Base-by-base conservation (phyloP, 2,329 filamentous ascomycete genomes). In the Lachnellula occidentalis region DNA sequence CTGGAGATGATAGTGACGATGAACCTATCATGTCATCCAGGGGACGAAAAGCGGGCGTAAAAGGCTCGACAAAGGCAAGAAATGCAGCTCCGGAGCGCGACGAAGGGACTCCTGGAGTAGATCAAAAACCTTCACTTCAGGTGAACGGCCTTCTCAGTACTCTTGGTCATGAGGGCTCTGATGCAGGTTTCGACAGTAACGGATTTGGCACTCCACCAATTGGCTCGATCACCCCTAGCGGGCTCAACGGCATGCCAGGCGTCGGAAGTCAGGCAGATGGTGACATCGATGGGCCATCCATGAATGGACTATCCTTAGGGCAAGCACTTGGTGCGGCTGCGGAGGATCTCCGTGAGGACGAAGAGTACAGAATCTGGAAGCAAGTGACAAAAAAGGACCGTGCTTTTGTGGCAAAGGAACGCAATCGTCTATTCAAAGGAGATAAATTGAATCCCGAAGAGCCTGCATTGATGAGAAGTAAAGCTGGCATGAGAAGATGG, bases 321-420 rank as follows among this genome's bases (percentile, higher is more conserved):
- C 82, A 86, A 50, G 80, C 83, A 1, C 78, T 88, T 53, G 82
- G 81, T 15, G 79, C 87, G 55, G 81, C 81, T 31, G 79, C 77
- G 14, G 88, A 95, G 63, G 89, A 95, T 62, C 80, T 82, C 12
- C 90, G 90, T 62, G 84, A 95, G 63, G 92, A 97, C 64, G 92
- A 97, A 55, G 92, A 96, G 68, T 96, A 94, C 74, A 95, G 95
- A 70, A 88, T 94, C 36, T 99, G 95, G 94, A 99, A 97, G 74
- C 92, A 97, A 71, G 90, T 96, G 41, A 99, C 94, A 2, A 97
- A 97, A 73, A 96, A 94, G 69, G 92, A 96, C 66, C 86, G 94
- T 58, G 94, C 94, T 4, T 76, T 87, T 22, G 83, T 92, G 51
- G 88, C 94, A 56, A 90, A 92, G 60, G 90, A 96, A 68, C 83